These are phyloP conservation scores for Aspergillus olivimuriae DNA, from an alignment of 495 filamentous ascomycete species.

Conservation along the genomic window DNA sequence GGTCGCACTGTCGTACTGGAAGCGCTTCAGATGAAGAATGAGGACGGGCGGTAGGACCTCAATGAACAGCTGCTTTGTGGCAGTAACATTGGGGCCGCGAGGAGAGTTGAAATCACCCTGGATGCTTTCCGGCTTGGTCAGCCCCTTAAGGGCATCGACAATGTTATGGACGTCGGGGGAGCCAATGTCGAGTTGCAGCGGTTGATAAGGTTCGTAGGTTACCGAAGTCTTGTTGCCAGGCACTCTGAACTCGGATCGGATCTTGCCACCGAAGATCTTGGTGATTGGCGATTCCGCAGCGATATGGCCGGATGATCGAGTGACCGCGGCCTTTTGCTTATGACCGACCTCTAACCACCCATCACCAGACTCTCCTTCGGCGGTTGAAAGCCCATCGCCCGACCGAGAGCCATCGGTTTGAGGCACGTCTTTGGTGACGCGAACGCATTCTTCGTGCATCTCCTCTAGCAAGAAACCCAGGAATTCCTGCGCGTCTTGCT, in stretches of 20 bases:
- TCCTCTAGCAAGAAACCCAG: conserved; percentile 89
- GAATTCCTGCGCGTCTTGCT: conserved; percentile 98
- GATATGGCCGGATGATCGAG: conserved; percentile 76
- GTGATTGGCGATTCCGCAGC: conserved; percentile 75
- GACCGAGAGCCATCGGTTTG: conserved; percentile 36
- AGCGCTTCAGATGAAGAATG: conserved; percentile 92
- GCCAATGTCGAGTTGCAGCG: conserved; percentile 90
- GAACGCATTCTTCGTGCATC: conserved; percentile 85
- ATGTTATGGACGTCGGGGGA: conserved; percentile 81
- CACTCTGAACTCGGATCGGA: conserved; percentile 83
- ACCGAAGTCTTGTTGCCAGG: conserved; percentile 85
- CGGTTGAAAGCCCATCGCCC: conserved; percentile 31
- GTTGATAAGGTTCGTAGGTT: conserved; percentile 88
- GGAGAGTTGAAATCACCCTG: conserved; percentile 83
- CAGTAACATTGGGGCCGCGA: conserved; percentile 65
- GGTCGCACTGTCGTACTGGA: conserved; percentile 87
- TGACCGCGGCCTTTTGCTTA: conserved; percentile 80
- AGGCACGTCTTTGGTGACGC: conserved; percentile 56
- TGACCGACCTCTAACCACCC: conserved; percentile 94
- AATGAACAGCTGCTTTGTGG: conserved; percentile 92
- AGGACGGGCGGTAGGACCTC: conserved; percentile 88
- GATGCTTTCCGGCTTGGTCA: conserved; percentile 77
- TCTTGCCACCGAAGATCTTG: conserved; percentile 88
- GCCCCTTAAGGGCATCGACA: conserved; percentile 76
- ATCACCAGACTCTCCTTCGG: conserved; percentile 28